Base-by-base conservation (phyloP, 192 early-diverging fungal species). In the Mortierella alpina region DNA sequence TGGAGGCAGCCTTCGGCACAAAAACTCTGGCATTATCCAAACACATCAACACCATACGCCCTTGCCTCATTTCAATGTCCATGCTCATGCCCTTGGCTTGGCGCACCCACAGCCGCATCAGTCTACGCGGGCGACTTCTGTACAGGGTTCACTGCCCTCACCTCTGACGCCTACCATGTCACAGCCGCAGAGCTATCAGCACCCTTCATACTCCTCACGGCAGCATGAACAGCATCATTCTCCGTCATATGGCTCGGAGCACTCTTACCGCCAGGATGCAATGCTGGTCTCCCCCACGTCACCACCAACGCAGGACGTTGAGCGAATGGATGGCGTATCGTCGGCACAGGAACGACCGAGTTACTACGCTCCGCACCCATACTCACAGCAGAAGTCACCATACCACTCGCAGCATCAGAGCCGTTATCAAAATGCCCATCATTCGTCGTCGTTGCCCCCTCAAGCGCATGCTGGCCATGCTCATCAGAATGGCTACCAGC, bases 1-100 rank as follows among this genome's bases (percentile, higher is more conserved):
- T 22, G 60, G 64, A 10, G 66, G 65, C 15, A 53, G 46, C 31
- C 64, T 80, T 41, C 57, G 77, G 14, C 69, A 80, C 46, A 72
- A 72, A 48, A 66, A 59, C 14, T 80, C 77, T 12, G 77, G 77
- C 5, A 56, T 72, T 14, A 67, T 80, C 44, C 77, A 80, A 44
- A 57, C 77, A 7, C 70, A 80, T 58, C 77, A 80, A 41, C 77
- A 80, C 20, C 77, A 80, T 41, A 80, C 77, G 8, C 77, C 77
- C 11, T 23, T 80, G 51, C 77, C 77, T 55, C 77, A 80, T 18
- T 72, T 80, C 60, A 72, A 68, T 18, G 60, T 80, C 48, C 73
- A 73, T 49, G 59, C 65, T 31, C 51, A 60, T 61, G 57, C 44
- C 7, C 47, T 22, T n/a, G 3, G 48, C 57, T 17, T 53, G 64